Evolutionary conservation across 495 filamentous ascomycete genomes (phyloP).

Genomic region (Penicillium simplicissimum): DNA sequence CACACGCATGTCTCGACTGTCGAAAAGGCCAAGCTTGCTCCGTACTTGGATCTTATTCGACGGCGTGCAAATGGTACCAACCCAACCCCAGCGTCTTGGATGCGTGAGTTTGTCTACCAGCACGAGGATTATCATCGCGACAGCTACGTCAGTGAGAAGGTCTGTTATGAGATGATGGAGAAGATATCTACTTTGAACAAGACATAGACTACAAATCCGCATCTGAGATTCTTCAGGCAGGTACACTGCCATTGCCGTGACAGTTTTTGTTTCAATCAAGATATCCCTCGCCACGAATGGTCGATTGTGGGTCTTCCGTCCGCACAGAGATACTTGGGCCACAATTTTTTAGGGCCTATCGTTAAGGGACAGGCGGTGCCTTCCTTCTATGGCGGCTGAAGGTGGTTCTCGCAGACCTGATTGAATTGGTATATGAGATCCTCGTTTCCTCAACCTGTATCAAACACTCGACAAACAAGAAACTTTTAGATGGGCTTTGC

Average conservation of each 20-base stretch:
- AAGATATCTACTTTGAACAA: not conserved
- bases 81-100: not conserved
- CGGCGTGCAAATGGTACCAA: not conserved
- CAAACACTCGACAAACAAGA: not conserved
- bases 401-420: not conserved
- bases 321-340: not conserved
- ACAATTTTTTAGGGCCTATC: not conserved
- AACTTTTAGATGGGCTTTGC: not conserved
- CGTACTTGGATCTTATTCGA: constrained; percentile 1
- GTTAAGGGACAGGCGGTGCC: not conserved
- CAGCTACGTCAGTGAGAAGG: not conserved
- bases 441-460: not conserved
- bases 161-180: constrained; percentile 1
- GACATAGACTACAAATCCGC: not conserved
- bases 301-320: too few species aligned
- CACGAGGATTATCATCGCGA: not conserved
- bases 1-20: not conserved
- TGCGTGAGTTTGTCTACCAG: not conserved
- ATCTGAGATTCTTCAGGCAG: not conserved
- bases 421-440: not conserved
- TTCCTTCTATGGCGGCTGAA: too few species aligned
- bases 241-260: too few species aligned
- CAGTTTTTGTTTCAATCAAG: too few species aligned
- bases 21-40: not conserved
- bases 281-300: too few species aligned